Evolutionary conservation across 2,329 filamentous ascomycete genomes (phyloP), one percentile per base, ranked within the genome.

Genomic region (Raffaelea arxii): DNA sequence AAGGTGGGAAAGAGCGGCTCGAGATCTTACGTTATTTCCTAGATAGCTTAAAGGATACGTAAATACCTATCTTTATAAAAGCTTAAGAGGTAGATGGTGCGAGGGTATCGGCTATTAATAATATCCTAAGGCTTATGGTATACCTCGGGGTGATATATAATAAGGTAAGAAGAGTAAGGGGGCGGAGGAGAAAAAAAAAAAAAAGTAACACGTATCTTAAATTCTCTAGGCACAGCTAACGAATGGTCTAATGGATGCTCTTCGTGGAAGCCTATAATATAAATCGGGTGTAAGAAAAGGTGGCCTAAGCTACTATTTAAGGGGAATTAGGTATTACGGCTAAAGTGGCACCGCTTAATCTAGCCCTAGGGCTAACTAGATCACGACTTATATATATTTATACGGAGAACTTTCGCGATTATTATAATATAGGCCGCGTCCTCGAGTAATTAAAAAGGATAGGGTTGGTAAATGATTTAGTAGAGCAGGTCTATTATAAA

Each of bases 191-290:
- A n/a, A n/a, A n/a, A n/a, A n/a, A n/a, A n/a, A n/a, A n/a, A n/a
- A n/a, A n/a, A n/a, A n/a, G n/a, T n/a, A n/a, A n/a, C n/a, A n/a
- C n/a, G n/a, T n/a, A n/a, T n/a, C n/a, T n/a, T n/a, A n/a, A n/a
- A n/a, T n/a, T n/a, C n/a, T n/a, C n/a, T n/a, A n/a, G n/a, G n/a
- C n/a, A n/a, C n/a, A n/a, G n/a, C n/a, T n/a, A n/a, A n/a, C n/a
- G n/a, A n/a, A n/a, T n/a, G n/a, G n/a, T n/a, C n/a, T n/a, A 84
- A 78, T 90, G 86, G 86, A 84, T 90, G 80, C 59, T 91, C 2
- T 89, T 88, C 53, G 76, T 74, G 12, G 56, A 64, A 1, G 58
- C 66, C 0, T 58, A 64, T 7, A 66, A 77, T 25, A 72, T 88
- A 16, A 72, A 84, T 52, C 68, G 70, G 3, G 64, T 77, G 6